Base-by-base conservation (phyloP, 1,284 basidiomycete species). In the Grifola frondosa region DNA sequence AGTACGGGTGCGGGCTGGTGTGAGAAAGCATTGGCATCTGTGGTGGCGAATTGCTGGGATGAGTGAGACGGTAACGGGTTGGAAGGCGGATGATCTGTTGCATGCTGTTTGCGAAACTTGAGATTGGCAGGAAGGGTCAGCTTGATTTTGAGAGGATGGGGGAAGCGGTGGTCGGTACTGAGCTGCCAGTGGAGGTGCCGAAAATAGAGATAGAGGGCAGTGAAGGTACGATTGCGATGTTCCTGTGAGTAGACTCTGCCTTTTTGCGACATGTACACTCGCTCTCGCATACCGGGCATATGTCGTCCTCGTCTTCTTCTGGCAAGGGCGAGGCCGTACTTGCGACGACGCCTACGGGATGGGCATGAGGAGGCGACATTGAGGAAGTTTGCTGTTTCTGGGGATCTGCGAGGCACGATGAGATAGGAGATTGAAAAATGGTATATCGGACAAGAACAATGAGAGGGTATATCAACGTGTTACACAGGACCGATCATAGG, bases 271-370 rank as follows among this genome's bases (percentile, higher is more conserved):
- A 90, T 26, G 84, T 88, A 70, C 87, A 90, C 59, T 87, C 81
- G 60, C 83, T 82, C 74, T 88, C 87, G 84, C 87, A 90, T 52
- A 89, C 84, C 15, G 84, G 85, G 64, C 87, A 90, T 49, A 89
- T 87, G 63, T 88, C 81, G 78, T 80, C 76, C 73, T 88, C 84
- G 62, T 70, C 69, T 42, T 86, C 82, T 69, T 77, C 75, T 58
- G 36, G 50, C 60, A 50, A 58, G 57, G 44, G 50, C 32, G 28
- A 46, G 37, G 28, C 45, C 29, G 31, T 35, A 37, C 30, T 37
- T 36, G 59, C 63, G 65, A 55, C 59, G 63, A 54, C 55, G 73
- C 63, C 76, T 74, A 76, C 63, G 72, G 77, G 82, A 81, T 79
- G 70, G 73, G 78, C 63, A 70, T 77, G 74, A 79, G 80, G 66